A percentile compares a stretch with the other conserved stretches of the same genome.
Conservation (phyloP, 2,329 filamentous ascomycete species). For the Ceratocystis huliohia region DNA sequence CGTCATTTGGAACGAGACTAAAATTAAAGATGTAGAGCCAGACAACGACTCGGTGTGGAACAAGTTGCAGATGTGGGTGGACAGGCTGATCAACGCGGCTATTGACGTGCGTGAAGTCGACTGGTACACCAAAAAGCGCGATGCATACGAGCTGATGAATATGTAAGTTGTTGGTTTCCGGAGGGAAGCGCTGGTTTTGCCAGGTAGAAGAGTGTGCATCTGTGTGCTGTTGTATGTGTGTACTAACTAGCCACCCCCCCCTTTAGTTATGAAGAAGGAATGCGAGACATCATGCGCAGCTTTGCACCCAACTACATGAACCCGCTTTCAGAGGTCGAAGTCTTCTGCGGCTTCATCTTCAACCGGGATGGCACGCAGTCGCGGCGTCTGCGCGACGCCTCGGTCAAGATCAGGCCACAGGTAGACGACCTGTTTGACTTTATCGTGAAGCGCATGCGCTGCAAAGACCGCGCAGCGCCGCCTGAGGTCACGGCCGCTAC, state of each 20-base stretch:
- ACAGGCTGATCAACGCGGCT: slow-evolving; percentile 21
- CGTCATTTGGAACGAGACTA: slow-evolving; percentile 45
- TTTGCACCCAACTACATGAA: slow-evolving; percentile 31
- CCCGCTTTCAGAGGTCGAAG: slow-evolving; percentile 39
- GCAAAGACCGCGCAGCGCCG: slow-evolving; percentile 5
- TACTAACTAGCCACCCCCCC: neutral
- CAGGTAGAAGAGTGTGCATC: neutral
- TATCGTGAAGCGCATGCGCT: slow-evolving; percentile 30
- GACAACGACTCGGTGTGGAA: slow-evolving; percentile 34
- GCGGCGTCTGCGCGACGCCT: slow-evolving; percentile 39
- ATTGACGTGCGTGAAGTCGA: slow-evolving; percentile 24
- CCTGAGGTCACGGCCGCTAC: neutral
- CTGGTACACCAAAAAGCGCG: slow-evolving; percentile 28
- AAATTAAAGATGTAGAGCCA: slow-evolving; percentile 27
- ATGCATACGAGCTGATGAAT: slow-evolving; percentile 35
- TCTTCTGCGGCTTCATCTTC: slow-evolving; percentile 44
- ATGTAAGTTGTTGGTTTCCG: slow-evolving; percentile 31
- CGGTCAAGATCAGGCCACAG: slow-evolving; percentile 39
- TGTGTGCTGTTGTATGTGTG: neutral
- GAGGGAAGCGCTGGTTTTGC: no score
- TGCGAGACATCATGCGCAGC: slow-evolving; percentile 25
- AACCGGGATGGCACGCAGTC: slow-evolving; percentile 39
- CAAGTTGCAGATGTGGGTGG: slow-evolving; percentile 28
- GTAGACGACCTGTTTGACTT: slow-evolving; percentile 36
- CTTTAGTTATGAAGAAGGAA: slow-evolving; percentile 19